Percentiles rank a stretch among this genome's conserved stretches.
phyloP scores from a whole-genome alignment of 768 basidiomycete species.

The Serendipita sp. region DNA sequence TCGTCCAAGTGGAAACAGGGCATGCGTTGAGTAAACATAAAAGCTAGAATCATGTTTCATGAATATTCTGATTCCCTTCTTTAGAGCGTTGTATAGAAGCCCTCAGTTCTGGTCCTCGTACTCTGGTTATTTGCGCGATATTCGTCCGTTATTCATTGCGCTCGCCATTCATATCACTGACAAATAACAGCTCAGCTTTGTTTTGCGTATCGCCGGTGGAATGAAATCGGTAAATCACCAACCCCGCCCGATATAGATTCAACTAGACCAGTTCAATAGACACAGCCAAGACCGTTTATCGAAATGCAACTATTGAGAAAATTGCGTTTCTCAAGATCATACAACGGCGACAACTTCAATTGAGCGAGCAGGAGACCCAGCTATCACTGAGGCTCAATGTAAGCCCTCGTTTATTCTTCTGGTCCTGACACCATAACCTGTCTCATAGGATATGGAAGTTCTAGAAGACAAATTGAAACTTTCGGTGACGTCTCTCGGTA shows the following conservation, averaged over 20 bases:
- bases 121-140: conserved; percentile 1
- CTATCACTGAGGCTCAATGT: background rate
- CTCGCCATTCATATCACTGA: background rate
- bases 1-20: background rate
- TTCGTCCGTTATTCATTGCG: background rate
- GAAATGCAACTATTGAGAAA: conserved; percentile 9
- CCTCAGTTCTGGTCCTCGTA: conserved; percentile 4
- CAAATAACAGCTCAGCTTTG: conserved; percentile 4
- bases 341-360: background rate
- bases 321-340: conserved; percentile 1
- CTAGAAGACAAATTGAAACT: background rate
- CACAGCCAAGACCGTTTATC: conserved; percentile 6
- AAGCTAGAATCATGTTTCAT: background rate
- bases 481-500: background rate
- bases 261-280: background rate
- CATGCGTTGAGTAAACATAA: background rate
- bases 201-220: conserved; percentile 7
- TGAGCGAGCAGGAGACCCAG: background rate
- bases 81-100: background rate
- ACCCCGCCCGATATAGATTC: background rate
- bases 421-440: background rate
- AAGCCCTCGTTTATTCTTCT: background rate
- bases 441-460: background rate
- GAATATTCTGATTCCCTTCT: background rate
- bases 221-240: conserved; percentile 7